phyloP scores from a whole-genome alignment of 1,284 basidiomycete genomes.

The Tilletia indica region DNA sequence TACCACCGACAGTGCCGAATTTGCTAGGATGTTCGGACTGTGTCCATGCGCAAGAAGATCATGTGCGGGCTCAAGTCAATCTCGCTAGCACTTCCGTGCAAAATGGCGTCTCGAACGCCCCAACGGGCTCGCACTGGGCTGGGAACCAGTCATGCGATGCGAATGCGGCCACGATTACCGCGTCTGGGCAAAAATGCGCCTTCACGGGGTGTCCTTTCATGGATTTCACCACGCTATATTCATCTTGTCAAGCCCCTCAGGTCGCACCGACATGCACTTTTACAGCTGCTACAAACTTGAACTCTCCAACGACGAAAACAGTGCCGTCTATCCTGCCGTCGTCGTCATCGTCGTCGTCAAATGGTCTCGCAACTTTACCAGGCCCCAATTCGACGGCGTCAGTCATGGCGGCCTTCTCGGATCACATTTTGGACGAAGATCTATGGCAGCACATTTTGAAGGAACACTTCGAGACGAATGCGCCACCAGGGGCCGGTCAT shows the following conservation, averaged over 20 bases:
- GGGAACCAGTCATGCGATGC: too few species aligned
- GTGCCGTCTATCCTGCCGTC: too few species aligned
- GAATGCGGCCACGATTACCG: neutral
- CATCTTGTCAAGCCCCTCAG: neutral
- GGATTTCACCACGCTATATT: constrained; percentile 2
- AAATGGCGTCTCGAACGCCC: too few species aligned
- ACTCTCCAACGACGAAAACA: too few species aligned
- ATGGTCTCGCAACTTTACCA: neutral
- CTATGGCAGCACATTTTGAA: constrained; percentile 3
- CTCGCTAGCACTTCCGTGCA: too few species aligned
- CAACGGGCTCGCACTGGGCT: too few species aligned
- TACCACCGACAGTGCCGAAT: neutral
- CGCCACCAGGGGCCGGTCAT: neutral
- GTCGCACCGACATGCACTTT: too few species aligned
- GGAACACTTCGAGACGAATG: neutral
- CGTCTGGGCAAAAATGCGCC: neutral
- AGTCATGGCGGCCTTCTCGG: neutral
- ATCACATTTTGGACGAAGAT: neutral
- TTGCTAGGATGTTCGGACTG: constrained; percentile 6
- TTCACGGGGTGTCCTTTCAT: neutral
- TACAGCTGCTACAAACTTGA: too few species aligned
- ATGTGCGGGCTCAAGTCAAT: neutral
- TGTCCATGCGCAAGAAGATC: neutral
- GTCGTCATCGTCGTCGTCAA: neutral
- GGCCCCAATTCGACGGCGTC: neutral